phyloP scores from a whole-genome alignment of 2,329 filamentous ascomycete species.

The Atkinsonella hypoxylon region DNA sequence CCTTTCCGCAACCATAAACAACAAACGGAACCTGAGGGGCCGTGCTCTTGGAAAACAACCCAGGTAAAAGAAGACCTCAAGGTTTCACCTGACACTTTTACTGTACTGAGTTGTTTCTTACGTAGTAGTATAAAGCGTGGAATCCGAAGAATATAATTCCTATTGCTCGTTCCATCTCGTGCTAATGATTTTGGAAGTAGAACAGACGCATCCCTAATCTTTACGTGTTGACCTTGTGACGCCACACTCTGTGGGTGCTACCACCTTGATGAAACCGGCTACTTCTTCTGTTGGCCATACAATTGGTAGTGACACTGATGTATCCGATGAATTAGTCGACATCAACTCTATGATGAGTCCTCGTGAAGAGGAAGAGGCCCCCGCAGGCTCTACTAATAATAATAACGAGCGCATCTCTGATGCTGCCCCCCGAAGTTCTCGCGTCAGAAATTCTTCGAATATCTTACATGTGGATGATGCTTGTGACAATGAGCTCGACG shows the following conservation, averaged over 20 bases:
- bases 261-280: constrained; percentile 4
- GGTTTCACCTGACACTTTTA: not conserved
- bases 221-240: not conserved
- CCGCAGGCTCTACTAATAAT: constrained; percentile 4
- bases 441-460: not conserved
- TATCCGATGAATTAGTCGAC: constrained; percentile 2
- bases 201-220: not conserved
- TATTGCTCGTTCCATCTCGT: not conserved
- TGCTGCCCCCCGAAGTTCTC: constrained; percentile 6
- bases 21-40: too few relatives aligned
- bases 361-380: constrained; percentile 2
- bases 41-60: not conserved
- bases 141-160: not conserved
- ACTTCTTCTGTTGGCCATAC: not conserved
- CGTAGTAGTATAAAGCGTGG: not conserved
- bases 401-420: constrained; percentile 10
- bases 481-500: constrained; percentile 2
- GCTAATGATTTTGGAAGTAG: not conserved
- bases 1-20: too few relatives aligned
- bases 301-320: constrained; percentile 6
- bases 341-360: not conserved
- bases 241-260: not conserved
- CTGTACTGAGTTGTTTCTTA: not conserved
- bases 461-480: not conserved
- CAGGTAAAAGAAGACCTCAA: not conserved